Base-by-base conservation (phyloP, 371 early-diverging fungal species). In the Rhizopus delemar region DNA sequence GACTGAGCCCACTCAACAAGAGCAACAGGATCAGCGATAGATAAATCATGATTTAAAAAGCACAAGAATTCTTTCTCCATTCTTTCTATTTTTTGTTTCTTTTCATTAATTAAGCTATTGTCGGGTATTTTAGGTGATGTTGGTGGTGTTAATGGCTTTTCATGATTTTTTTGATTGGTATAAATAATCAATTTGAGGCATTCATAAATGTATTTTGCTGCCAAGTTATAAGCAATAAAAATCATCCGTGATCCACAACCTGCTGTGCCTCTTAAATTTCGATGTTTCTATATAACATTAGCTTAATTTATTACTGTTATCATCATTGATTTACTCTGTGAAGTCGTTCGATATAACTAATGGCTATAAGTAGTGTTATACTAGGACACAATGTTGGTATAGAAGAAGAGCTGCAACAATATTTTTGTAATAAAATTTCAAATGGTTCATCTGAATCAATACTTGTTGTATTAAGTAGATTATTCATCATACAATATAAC, bases 61-160 rank as follows among this genome's bases (percentile, higher is more conserved):
- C 76, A 77, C 38, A 85, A 51, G 57, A 85, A 85, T 57, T 85
- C 86, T 52, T 76, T 64, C 56, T 85, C 86, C 84, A 85, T 81
- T 8, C 81, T 69, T 35, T 60, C 57, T 28, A 74, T 67, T 38
- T 65, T 57, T 34, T 60, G 32, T 41, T 56, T 59, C 12, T 62
- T 38, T 38, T 64, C 59, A 41, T 45, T 43, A 15, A 15, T 41
- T 28, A 15, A 4, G 39, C 3, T 43, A 31, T 39, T 32, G 51
- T 32, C 13, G 50, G 45, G 56, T 46, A 46, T 53, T 57, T 59
- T 71, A 11, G 72, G 69, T 15, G 73, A 69, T 16, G 65, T 60
- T 6, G 63, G 65, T 16, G 68, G 70, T 43, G 68, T 67, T 29
- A 66, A 59, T 3, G 60, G 63, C 39, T 28, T 34, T 16, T 41